Percentiles rank a stretch among this genome's conserved stretches.
Evolutionary conservation across 2,329 filamentous ascomycete genomes (phyloP).

Genomic region (Zasmidium cellare): DNA sequence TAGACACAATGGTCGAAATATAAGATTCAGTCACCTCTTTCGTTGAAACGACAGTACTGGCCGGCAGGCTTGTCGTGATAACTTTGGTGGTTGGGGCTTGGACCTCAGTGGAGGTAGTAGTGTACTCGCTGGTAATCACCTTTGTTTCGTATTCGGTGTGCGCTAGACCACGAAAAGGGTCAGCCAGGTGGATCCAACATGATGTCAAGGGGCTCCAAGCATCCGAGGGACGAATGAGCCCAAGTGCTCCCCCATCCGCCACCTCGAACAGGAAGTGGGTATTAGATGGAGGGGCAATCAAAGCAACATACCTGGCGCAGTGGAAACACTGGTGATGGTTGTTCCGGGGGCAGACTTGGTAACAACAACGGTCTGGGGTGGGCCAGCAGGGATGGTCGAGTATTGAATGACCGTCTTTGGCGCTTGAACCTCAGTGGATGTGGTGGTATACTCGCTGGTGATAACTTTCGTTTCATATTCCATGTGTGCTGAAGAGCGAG

Average conservation of each 20-base stretch:
- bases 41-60: not conserved
- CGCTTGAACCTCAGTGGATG: constrained; percentile 2
- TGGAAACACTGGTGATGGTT: not conserved
- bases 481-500: not conserved
- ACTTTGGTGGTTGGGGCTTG: constrained; percentile 4
- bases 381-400: not conserved
- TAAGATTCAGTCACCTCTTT: not conserved
- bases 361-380: not conserved
- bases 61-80: not conserved
- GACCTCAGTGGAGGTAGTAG: constrained; percentile 1
- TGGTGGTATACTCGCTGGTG: constrained; percentile 1
- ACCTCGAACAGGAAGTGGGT: too few relatives aligned
- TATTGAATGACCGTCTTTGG: not conserved
- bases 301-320: not conserved
- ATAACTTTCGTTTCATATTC: constrained; percentile 2
- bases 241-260: too few relatives aligned
- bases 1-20: not conserved
- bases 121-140: constrained; percentile 1
- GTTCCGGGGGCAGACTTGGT: not conserved
- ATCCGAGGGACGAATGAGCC: too few relatives aligned
- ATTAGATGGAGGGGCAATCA: too few relatives aligned
- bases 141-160: not conserved
- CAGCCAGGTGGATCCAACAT: too few relatives aligned
- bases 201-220: too few relatives aligned
- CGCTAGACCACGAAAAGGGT: not conserved